Base-by-base conservation (phyloP, 2,329 filamentous ascomycete species). In the Botrytis byssoidea region DNA sequence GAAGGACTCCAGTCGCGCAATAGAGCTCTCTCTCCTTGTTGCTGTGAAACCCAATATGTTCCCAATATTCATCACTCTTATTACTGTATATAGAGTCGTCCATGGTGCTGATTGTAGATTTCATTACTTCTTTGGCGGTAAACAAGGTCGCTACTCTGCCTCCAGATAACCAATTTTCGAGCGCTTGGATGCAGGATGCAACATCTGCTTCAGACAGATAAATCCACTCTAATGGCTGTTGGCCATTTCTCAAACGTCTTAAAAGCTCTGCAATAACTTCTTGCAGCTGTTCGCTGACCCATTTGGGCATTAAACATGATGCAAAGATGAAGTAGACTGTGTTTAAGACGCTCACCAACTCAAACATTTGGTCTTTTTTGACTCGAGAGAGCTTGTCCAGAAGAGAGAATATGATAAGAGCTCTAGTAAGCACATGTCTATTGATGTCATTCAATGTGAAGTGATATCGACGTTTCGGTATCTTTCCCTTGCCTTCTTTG, bases 371-470 rank as follows among this genome's bases (percentile, higher is more conserved):
- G 1, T 8, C 12, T 59, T 7, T 5, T 10, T 25, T 10, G 10
- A 68, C 14, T 8, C 2, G 14, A 12, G 66, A 69, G 25, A 69
- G 48, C 40, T 55, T 69, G 4, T 69, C 48, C 6, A 69, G 35
- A 40, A 69, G 37, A n/a, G 10, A 40, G 18, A 69, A 57, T 18
- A 69, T 29, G 35, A 69, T 59, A 14, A 69, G 48, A 42, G 22
- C 10, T 37, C 66, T 29, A 10, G 35, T 37, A 59, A 69, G 46
- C 14, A 14, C n/a, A 40, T 55, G n/a, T 25, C 25, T 40, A 22
- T 69, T 51, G 20, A 42, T 42, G 29, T 69, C 66, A 57, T 59
- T 69, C 14, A 59, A n/a, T 4, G 66, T 69, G 48, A 69, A 69
- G 35, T 69, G 66, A 40, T 59, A 64, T 29, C 40, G 61, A 44